Evolutionary conservation across 176 grass and related monocot species (phyloP).

Genomic region (Dactylis glomerata): DNA sequence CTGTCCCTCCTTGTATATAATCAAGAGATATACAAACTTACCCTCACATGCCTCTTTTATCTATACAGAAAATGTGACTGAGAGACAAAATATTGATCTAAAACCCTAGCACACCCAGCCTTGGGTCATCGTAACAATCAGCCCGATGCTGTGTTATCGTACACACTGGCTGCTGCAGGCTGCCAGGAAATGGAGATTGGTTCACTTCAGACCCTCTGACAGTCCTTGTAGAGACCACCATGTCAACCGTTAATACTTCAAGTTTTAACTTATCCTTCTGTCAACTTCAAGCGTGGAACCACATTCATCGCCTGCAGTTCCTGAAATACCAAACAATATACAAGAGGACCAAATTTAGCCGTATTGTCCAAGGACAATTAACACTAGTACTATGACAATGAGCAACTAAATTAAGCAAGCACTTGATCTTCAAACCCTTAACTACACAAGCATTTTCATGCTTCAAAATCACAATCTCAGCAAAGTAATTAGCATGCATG

Average conservation of each 20-base stretch:
- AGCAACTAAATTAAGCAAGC: background rate
- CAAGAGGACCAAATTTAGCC: background rate
- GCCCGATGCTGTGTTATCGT: background rate
- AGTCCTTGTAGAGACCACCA: background rate
- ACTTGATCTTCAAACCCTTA: background rate
- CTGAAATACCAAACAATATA: slow-evolving; percentile 33
- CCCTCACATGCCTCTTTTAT: background rate
- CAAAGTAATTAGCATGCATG: background rate
- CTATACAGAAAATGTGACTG: background rate
- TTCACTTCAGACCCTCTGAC: background rate
- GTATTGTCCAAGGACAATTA: background rate
- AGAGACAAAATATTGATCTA: background rate
- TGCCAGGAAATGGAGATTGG: background rate
- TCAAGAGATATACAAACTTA: background rate
- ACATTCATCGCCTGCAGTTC: slow-evolving; percentile 93
- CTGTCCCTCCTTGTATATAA: background rate
- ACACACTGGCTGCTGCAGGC: background rate
- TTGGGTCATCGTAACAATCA: background rate
- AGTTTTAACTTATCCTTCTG: slow-evolving; percentile 43
- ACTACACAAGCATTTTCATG: background rate
- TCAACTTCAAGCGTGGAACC: slow-evolving; percentile 70
- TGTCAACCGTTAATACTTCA: background rate
- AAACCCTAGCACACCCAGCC: background rate
- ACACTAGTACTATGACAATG: background rate
- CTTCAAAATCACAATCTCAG: background rate